Conservation (phyloP, 2,329 filamentous ascomycete genomes). For the Colletotrichum sublineola region DNA sequence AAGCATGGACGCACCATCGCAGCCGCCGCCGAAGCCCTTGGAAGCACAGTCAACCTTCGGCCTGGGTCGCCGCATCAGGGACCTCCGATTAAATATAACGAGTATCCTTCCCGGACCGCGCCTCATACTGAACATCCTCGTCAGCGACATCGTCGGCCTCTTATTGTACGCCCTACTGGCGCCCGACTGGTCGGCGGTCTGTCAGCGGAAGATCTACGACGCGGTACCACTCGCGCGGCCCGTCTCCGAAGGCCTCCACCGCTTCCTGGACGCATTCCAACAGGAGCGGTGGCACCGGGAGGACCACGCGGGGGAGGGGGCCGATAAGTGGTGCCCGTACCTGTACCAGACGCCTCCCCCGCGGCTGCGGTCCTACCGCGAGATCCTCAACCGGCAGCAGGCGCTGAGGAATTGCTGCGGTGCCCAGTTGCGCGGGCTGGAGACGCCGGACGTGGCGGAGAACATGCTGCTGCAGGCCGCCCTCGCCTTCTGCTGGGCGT, state of each 20-base stretch:
- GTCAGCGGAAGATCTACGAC: slow-evolving; percentile 11
- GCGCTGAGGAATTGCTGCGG: slow-evolving; percentile 36
- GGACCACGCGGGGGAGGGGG: slow-evolving; percentile 17
- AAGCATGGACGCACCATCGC: slow-evolving; percentile 19
- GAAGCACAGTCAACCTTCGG: not conserved
- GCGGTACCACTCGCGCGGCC: slow-evolving; percentile 2
- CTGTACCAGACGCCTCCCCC: slow-evolving; percentile 20
- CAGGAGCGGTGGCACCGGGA: slow-evolving; percentile 35
- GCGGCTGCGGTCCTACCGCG: slow-evolving; percentile 37
- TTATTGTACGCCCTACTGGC: slow-evolving; percentile 10
- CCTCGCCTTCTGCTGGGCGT: slow-evolving; percentile 34
- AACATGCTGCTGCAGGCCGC: slow-evolving; percentile 34
- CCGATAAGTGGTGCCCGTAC: slow-evolving; percentile 24
- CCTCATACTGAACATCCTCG: slow-evolving; percentile 13
- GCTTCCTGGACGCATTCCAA: slow-evolving; percentile 23
- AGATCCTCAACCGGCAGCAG: slow-evolving; percentile 42
- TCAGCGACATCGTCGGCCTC: slow-evolving; percentile 28
- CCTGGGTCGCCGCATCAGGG: slow-evolving; percentile 26
- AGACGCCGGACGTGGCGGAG: slow-evolving; percentile 20
- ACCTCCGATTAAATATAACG: slow-evolving; percentile 17
- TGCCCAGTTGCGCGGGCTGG: slow-evolving; percentile 20
- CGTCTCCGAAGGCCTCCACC: not conserved
- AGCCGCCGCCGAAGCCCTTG: not conserved
- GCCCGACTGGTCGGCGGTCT: slow-evolving; percentile 24
- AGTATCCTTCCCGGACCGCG: slow-evolving; percentile 11